These are phyloP conservation scores for Coemansia sp. DNA, from an alignment of 192 early-diverging fungal species.

Conservation along the genomic window DNA sequence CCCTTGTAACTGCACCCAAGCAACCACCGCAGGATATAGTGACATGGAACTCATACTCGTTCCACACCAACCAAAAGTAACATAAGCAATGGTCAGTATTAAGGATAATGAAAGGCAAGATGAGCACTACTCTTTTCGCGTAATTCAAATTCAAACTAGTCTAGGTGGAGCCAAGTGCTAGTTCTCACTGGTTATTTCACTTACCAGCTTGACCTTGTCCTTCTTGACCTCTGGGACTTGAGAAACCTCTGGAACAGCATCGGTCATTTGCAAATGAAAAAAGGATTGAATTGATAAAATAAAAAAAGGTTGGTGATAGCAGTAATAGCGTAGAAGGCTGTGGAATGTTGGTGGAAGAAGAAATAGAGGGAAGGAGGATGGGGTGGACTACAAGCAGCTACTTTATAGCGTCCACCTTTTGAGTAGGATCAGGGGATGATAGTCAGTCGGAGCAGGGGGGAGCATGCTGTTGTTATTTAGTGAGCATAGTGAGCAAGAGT, in stretches of 20 bases:
- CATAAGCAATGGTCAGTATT: background rate
- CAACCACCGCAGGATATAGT: conserved; percentile 26
- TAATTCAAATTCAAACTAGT: background rate
- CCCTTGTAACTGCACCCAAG: conserved; percentile 18
- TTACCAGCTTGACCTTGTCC: background rate
- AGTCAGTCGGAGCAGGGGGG: background rate
- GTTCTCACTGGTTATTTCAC: background rate
- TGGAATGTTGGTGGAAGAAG: background rate
- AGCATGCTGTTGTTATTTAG: no score
- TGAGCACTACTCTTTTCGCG: background rate
- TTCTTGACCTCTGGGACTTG: conserved; percentile 3
- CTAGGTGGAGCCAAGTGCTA: background rate
- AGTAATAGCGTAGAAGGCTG: background rate
- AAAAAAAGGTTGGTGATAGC: background rate
- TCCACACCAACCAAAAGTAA: background rate
- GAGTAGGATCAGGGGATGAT: background rate
- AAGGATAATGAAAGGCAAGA: background rate
- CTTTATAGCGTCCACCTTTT: background rate
- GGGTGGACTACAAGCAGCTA: background rate
- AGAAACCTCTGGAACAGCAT: background rate
- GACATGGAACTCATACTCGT: conserved; percentile 16
- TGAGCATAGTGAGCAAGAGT: no score
- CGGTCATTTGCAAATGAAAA: background rate
- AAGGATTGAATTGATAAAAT: background rate
- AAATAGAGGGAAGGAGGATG: background rate